Conservation (phyloP, 352 stramenopile genomes). For the Phytophthora melonis region DNA sequence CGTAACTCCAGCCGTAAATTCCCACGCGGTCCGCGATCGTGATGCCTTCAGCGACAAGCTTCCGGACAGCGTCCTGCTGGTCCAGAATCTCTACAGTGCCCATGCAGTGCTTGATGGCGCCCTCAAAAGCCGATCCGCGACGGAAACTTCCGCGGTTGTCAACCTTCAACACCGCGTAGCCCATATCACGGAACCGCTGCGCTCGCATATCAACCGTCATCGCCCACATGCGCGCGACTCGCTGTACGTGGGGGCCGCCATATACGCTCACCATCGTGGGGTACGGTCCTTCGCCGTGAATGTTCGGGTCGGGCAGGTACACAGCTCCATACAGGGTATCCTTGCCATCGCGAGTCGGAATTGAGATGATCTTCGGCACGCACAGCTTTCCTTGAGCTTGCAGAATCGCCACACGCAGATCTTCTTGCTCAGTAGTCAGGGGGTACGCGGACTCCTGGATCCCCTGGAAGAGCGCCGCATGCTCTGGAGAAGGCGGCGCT, state of each 20-base stretch:
- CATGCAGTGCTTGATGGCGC: constrained; percentile 93
- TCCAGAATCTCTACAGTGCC: constrained; percentile 92
- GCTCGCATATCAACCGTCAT: constrained; percentile 95
- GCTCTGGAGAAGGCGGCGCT: constrained; percentile 14
- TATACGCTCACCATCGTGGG: constrained; percentile 97
- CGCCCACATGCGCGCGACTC: constrained; percentile 92
- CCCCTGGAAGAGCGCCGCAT: constrained; percentile 45
- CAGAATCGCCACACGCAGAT: constrained; percentile 66
- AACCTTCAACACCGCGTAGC: constrained; percentile 97
- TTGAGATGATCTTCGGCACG: constrained; percentile 71
- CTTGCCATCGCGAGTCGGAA: constrained; percentile 87
- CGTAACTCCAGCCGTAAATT: constrained; percentile 99
- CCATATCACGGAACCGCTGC: constrained; percentile 92
- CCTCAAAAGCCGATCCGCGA: constrained; percentile 94
- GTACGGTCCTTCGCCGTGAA: constrained; percentile 93
- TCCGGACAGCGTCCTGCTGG: constrained; percentile 82
- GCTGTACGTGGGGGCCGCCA: constrained; percentile 97
- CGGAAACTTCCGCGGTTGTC: constrained; percentile 96
- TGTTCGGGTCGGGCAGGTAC: constrained; percentile 89
- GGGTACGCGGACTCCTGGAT: constrained; percentile 57
- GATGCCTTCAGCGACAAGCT: constrained; percentile 87
- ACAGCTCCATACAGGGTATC: constrained; percentile 93
- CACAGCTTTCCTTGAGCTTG: constrained; percentile 60
- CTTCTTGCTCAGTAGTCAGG: constrained; percentile 66
- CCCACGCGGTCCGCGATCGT: constrained; percentile 89